Percentiles rank a stretch among this genome's conserved stretches.
Conservation (phyloP, 139 green algal genomes). For the Coelastrella sp. region DNA sequence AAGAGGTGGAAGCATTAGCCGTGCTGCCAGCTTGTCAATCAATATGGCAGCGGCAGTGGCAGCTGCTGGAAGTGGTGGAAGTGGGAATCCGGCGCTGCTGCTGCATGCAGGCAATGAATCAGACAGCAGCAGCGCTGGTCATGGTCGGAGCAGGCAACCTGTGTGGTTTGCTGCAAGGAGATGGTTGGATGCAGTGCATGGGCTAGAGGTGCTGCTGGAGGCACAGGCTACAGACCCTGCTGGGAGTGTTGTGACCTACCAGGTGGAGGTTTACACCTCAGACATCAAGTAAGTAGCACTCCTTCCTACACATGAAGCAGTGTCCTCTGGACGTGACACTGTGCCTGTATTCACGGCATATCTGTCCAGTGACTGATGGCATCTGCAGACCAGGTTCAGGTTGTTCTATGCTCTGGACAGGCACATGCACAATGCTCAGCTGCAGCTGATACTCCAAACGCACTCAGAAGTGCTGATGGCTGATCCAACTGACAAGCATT, state of each 20-base stretch:
- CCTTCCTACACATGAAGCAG: not conserved
- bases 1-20: not conserved
- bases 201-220: slow-evolving; percentile 60
- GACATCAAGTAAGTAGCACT: slow-evolving; percentile 49
- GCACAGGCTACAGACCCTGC: slow-evolving; percentile 54
- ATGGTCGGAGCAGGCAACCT: not conserved
- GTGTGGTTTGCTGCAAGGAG: slow-evolving; percentile 46
- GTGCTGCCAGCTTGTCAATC: not conserved
- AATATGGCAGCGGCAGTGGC: not conserved
- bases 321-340: not conserved
- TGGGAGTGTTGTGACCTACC: slow-evolving; percentile 51
- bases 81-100: not conserved
- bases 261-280: slow-evolving; percentile 54
- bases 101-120: not conserved
- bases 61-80: no score
- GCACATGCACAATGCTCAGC: not conserved
- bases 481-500: no score
- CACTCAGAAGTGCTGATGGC: no score
- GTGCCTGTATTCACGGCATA: no score
- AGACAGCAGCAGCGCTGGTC: not conserved
- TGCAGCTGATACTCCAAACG: not conserved
- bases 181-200: slow-evolving; percentile 61
- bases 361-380: no score
- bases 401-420: no score
- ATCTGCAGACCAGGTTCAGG: no score